phyloP scores from a whole-genome alignment of 1,139 yeast species.

The Pichia sorboxylosa region DNA sequence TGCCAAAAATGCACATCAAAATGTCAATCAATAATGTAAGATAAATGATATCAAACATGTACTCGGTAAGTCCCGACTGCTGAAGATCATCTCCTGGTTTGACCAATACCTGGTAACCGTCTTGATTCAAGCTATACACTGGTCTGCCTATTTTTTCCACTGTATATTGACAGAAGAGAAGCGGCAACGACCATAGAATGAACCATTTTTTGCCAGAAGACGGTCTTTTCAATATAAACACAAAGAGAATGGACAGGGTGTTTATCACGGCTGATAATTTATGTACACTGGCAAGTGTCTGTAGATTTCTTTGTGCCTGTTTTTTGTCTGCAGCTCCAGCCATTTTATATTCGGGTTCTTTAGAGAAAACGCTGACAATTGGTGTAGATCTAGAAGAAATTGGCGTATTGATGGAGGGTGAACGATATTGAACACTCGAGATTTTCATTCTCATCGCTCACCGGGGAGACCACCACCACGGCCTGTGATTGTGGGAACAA shows the following conservation, averaged over 20 bases:
- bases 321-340: constrained; percentile 62
- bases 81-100: constrained; percentile 54
- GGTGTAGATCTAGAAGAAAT: too few species aligned
- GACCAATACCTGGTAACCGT: constrained; percentile 30
- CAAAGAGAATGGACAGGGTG: constrained; percentile 28
- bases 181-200: constrained; percentile 44
- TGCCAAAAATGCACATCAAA: constrained; percentile 43
- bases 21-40: constrained; percentile 54
- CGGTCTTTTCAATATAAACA: constrained; percentile 45
- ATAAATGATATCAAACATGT: constrained; percentile 64
- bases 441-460: too few species aligned
- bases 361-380: too few species aligned
- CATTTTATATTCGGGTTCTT: too few species aligned
- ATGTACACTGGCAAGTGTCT: constrained; percentile 47
- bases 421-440: too few species aligned
- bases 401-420: too few species aligned
- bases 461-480: too few species aligned
- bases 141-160: constrained; percentile 66
- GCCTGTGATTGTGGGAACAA: too few species aligned
- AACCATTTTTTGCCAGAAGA: constrained; percentile 36
- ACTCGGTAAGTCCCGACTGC: constrained; percentile 63
- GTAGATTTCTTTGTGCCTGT: constrained; percentile 47
- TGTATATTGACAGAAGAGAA: constrained; percentile 40
- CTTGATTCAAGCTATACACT: constrained; percentile 25
- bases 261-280: constrained; percentile 34